Conservation (phyloP, 176 grass and related monocot genomes). For the Canna indica region DNA sequence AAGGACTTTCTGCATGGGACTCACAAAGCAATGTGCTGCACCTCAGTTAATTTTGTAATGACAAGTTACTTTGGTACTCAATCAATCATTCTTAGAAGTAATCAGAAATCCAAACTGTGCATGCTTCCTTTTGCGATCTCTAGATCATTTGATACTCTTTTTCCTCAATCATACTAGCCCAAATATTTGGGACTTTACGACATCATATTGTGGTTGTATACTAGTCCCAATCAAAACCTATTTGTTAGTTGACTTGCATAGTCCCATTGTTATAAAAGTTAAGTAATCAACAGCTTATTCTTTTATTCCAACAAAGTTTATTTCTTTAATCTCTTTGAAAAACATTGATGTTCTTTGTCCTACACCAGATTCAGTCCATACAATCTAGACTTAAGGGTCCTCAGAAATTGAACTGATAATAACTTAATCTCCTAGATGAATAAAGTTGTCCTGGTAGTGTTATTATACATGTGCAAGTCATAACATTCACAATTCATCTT, state of each 20-base stretch:
- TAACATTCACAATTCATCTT: neutral
- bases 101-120: neutral
- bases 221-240: neutral
- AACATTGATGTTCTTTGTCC: neutral
- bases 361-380: neutral
- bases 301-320: neutral
- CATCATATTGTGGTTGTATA: neutral
- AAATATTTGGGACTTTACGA: no score
- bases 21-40: neutral
- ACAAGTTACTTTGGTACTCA: no score
- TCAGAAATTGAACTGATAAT: neutral
- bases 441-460: neutral
- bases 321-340: neutral
- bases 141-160: neutral
- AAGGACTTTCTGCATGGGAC: no score
- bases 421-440: neutral
- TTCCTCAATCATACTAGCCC: neutral
- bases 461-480: neutral
- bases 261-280: no score
- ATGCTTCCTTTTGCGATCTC: neutral
- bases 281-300: neutral
- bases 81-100: neutral
- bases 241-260: neutral
- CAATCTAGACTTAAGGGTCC: neutral
- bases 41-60: neutral